Evolutionary conservation across 2,329 filamentous ascomycete genomes (phyloP), one percentile per base, ranked within the genome.

Genomic region (Volutella citrinella): DNA sequence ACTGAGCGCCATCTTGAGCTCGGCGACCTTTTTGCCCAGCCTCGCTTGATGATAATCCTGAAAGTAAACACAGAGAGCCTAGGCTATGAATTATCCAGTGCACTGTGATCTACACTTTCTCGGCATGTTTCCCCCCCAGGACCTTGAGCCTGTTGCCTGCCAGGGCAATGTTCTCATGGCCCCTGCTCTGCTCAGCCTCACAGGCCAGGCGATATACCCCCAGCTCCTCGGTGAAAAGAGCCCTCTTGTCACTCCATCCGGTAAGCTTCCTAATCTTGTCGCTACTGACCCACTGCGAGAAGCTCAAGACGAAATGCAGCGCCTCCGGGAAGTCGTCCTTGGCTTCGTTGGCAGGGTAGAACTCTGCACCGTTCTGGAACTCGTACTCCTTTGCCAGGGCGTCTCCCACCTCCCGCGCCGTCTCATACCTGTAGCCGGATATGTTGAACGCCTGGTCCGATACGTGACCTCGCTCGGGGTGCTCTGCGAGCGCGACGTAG

Each of bases 371-470:
- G 2, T 42, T 51, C 3, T 36, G 19, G 22, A 71, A 58, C 0
- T 50, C 54, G 38, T 72, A 73, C 38, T 69, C 66, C 9, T 42
- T 38, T 5, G 55, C 59, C 12, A 73, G 40, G 2, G 65, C 65
- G 5, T 40, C 31, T 5, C 55, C 52, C 5, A 74, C 48, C 26
- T 69, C 59, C 0, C 46, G 44, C 0, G 66, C 43, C 0, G 66
- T 73, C 50, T 73, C 69, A 43, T 71, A 73, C 5, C 53, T 45
- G 16, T 55, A 39, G 0, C 56, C 57, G 3, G 69, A 72, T 24
- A 74, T 63, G 43, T 74, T 74, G 42, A 68, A 73, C 5, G 48
- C 58, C 34, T 70, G 55, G 0, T 64, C 65, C 5, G 45, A 49
- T 2, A 72, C 54, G 1, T 45, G 49, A 1, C 21, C 30, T 14